A percentile compares a stretch with the other conserved stretches of the same genome.
phyloP scores from a whole-genome alignment of 169 alveolate genomes.

The Plasmodium malariae region DNA sequence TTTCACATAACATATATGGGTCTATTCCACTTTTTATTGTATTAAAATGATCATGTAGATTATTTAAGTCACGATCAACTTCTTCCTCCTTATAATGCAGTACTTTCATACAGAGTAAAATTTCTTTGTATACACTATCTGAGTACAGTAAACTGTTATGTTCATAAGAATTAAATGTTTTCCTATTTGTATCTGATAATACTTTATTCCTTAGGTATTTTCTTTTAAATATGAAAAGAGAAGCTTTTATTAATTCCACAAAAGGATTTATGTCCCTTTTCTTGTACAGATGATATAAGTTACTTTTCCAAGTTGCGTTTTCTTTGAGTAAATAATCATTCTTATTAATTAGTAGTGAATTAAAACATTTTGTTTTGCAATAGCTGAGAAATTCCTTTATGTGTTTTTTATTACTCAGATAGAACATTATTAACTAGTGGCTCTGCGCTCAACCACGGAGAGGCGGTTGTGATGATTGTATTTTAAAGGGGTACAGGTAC shows the following conservation, averaged over 20 bases:
- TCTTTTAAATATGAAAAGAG: conserved; percentile 18
- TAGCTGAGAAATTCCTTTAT: conserved; percentile 24
- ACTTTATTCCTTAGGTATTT: conserved; percentile 18
- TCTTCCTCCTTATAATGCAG: conserved; percentile 33
- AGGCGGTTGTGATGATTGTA: background rate
- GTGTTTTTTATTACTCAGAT: conserved; percentile 29
- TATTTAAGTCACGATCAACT: conserved; percentile 44
- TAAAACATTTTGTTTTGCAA: conserved; percentile 39
- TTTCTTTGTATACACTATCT: conserved; percentile 23
- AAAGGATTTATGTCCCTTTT: conserved; percentile 8
- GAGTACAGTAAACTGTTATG: conserved; percentile 3
- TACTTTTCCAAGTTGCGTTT: background rate
- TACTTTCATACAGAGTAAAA: conserved; percentile 61
- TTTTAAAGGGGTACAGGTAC: background rate
- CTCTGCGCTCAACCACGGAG: background rate
- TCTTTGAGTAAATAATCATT: conserved; percentile 13
- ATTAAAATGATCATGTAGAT: conserved; percentile 34
- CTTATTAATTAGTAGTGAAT: conserved; percentile 23
- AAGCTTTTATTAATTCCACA: conserved; percentile 10
- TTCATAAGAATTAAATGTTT: background rate
- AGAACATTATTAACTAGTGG: conserved; percentile 5
- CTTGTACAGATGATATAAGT: background rate
- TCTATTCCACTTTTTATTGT: conserved; percentile 35
- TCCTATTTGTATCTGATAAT: background rate
- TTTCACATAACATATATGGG: conserved; percentile 59